phyloP scores from a whole-genome alignment of 1,284 basidiomycete species.

The Ceratobasidium sp. region DNA sequence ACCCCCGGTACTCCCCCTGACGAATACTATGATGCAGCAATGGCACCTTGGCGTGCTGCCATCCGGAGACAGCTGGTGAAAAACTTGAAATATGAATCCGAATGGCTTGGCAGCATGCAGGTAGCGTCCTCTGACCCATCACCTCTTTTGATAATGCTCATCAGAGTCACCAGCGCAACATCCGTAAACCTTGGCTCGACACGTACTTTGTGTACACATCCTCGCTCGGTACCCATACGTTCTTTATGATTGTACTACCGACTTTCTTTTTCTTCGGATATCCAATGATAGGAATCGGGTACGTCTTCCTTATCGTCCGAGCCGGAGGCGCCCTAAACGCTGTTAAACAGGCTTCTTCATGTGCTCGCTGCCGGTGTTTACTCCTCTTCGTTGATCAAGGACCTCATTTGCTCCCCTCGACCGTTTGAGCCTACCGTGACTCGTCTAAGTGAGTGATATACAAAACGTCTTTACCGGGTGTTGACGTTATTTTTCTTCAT shows the following conservation, averaged over 20 bases:
- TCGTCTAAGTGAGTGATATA: slow-evolving; percentile 73
- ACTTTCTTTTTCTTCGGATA: slow-evolving; percentile 90
- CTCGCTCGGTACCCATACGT: slow-evolving; percentile 90
- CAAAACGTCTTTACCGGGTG: neutral
- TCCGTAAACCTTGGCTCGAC: slow-evolving; percentile 81
- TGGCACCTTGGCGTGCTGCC: slow-evolving; percentile 76
- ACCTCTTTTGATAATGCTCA: neutral
- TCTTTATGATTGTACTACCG: slow-evolving; percentile 93
- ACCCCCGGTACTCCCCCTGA: slow-evolving; percentile 57
- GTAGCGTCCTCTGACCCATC: slow-evolving; percentile 57
- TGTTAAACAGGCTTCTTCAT: slow-evolving; percentile 68
- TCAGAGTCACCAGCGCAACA: slow-evolving; percentile 59
- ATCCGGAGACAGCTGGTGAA: slow-evolving; percentile 72
- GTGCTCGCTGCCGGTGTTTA: slow-evolving; percentile 88
- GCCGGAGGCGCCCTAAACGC: slow-evolving; percentile 4
- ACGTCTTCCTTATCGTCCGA: slow-evolving; percentile 53
- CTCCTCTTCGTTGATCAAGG: slow-evolving; percentile 86
- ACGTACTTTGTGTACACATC: slow-evolving; percentile 92
- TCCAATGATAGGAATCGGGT: slow-evolving; percentile 79
- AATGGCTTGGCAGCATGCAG: slow-evolving; percentile 78
- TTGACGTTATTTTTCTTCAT: neutral
- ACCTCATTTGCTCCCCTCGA: slow-evolving; percentile 90
- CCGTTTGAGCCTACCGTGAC: slow-evolving; percentile 93
- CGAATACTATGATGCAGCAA: slow-evolving; percentile 73
- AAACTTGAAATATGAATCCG: slow-evolving; percentile 73